Evolutionary conservation across 139 green algal species (phyloP).

Genomic region (Spirogloea muscicola): DNA sequence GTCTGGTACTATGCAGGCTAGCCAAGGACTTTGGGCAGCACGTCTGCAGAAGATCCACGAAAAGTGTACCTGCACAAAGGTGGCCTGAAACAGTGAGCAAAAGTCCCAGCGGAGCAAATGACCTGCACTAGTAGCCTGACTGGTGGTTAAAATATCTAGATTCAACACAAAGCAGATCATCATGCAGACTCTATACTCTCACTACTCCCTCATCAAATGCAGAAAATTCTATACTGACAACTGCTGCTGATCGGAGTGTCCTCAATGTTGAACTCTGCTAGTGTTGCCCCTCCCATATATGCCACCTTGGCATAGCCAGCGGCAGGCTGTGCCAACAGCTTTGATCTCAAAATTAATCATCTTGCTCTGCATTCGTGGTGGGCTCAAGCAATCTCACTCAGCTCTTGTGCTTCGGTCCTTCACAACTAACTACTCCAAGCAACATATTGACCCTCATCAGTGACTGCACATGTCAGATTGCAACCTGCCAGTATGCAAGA

Average conservation of each 20-base stretch:
- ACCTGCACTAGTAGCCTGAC: too few relatives aligned
- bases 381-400: not conserved
- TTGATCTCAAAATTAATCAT: not conserved
- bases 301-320: conserved; percentile 53
- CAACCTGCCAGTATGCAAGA: not conserved
- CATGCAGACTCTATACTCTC: too few relatives aligned
- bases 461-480: not conserved
- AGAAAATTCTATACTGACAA: too few relatives aligned
- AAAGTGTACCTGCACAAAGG: too few relatives aligned
- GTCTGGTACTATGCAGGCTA: too few relatives aligned
- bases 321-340: conserved; percentile 35
- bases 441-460: not conserved
- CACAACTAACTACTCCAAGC: not conserved
- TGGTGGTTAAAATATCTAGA: too few relatives aligned
- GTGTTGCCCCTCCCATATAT: conserved; percentile 33
- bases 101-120: too few relatives aligned
- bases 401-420: not conserved
- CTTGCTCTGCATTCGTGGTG: not conserved
- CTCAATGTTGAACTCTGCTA: conserved; percentile 62
- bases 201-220: too few relatives aligned
- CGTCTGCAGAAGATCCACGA: too few relatives aligned
- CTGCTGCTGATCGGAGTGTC: conserved; percentile 34
- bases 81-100: too few relatives aligned
- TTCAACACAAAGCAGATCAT: too few relatives aligned
- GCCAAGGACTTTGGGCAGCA: too few relatives aligned